Percentiles rank a stretch among this genome's conserved stretches.
Conservation (phyloP, 768 basidiomycete species). For the Mycena galopus region DNA sequence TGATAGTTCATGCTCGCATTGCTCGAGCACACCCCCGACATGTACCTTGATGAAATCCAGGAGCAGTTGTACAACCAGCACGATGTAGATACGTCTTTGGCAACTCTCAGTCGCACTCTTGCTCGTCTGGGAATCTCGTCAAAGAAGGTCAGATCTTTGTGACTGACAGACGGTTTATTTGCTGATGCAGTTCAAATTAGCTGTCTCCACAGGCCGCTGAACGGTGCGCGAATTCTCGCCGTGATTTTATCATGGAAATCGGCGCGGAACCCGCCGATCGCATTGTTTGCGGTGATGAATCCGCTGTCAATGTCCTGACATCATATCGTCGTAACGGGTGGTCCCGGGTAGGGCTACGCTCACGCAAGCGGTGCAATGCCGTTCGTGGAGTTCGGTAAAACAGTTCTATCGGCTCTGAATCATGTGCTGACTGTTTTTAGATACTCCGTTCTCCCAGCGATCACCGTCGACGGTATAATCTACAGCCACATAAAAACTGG, state of each 20-base stretch:
- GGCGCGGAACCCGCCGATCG: constrained; percentile 25
- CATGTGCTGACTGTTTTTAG: not conserved
- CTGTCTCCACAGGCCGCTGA: not conserved
- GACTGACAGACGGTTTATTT: not conserved
- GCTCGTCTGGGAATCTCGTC: constrained; percentile 1
- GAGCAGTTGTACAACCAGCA: constrained; percentile 6
- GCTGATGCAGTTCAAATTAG: not conserved
- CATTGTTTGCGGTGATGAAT: constrained; percentile 30
- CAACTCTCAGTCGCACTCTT: not conserved
- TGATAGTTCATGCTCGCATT: constrained; percentile 33
- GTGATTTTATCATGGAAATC: constrained; percentile 19
- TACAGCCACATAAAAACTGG: constrained; percentile 34
- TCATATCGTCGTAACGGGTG: constrained; percentile 26
- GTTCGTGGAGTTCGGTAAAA: constrained; percentile 5
- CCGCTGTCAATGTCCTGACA: constrained; percentile 26
- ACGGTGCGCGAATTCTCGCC: not conserved
- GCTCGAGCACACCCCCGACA: constrained; percentile 34
- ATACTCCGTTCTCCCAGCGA: constrained; percentile 36
- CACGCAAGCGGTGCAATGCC: constrained; percentile 8
- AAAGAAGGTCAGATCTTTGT: not conserved
- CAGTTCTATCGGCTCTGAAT: not conserved
- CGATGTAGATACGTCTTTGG: not conserved
- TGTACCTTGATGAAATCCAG: constrained; percentile 19
- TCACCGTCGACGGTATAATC: constrained; percentile 34
- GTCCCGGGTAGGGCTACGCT: constrained; percentile 15